Base-by-base conservation (phyloP, 2,329 filamentous ascomycete genomes). In the Pezicula radicicola region DNA sequence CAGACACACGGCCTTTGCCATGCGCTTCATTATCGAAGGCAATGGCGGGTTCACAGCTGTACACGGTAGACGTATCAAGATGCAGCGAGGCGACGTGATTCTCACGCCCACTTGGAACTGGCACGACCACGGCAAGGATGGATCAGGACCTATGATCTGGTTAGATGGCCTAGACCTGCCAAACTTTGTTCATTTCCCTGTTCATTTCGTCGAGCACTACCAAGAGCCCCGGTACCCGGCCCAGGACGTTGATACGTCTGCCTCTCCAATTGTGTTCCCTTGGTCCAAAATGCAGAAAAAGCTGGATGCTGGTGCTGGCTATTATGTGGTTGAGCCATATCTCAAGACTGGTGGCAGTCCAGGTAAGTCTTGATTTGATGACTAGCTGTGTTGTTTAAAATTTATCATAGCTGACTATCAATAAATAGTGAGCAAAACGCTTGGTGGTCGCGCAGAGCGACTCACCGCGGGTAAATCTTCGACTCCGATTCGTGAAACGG, bases 51-150 rank as follows among this genome's bases (percentile, higher is more conserved):
- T 82, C 59, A 83, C 80, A 0, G 78, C 80, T 1, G 76, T 83
- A 0, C 76, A 81, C 46, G 79, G 80, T 5, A 66, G 70, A 40
- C 74, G 77, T 49, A 77, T 84, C 56, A 65, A 68, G 2, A 77
- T 84, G 62, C 60, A 70, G 18, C 69, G 73, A 2, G 79, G 79
- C 8, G 80, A 83, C 55, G 76, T 83, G 1, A 77, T 83, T 13
- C 64, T 83, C 1, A 84, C 80, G 0, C 80, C 79, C 0, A 75
- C 72, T 0, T 83, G 80, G 80, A 76, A 81, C 59, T 83, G 77
- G 72, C 80, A 82, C 54, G 80, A 83, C 53, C 80, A 84, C 51
- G 80, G 80, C 3, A 83, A 83, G 45, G 78, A 83, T 51, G 75
- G 78, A 8, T 68, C 70, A 1, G 70, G 70, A 1, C 77, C 78